phyloP scores from a whole-genome alignment of 352 stramenopile genomes.

The Phytophthora cactorum region DNA sequence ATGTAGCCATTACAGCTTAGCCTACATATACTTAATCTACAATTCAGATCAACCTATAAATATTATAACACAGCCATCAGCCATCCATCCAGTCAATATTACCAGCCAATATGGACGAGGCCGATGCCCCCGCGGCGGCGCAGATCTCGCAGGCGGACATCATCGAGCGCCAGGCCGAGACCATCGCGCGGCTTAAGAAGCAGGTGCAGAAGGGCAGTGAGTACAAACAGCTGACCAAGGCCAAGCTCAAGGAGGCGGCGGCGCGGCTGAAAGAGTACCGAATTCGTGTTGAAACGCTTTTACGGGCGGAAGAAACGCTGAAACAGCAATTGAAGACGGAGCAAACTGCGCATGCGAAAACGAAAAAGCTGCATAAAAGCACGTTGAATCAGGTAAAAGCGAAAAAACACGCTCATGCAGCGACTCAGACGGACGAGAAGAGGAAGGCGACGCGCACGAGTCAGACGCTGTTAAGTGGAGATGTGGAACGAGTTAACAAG shows the following conservation, averaged over 20 bases:
- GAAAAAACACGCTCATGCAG: conserved; percentile 12
- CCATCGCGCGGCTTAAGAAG: conserved; percentile 54
- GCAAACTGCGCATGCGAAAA: conserved; percentile 10
- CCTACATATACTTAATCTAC: background rate
- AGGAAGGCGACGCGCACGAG: conserved; percentile 10
- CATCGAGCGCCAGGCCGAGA: conserved; percentile 68
- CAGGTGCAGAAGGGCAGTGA: conserved; percentile 43
- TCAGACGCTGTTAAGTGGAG: conserved; percentile 36
- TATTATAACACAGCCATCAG: conserved; percentile 5
- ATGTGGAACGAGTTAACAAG: conserved; percentile 18
- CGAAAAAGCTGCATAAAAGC: conserved; percentile 22
- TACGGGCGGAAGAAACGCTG: conserved; percentile 35
- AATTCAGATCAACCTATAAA: conserved; percentile 17
- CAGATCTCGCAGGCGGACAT: conserved; percentile 75
- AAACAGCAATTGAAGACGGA: conserved; percentile 24
- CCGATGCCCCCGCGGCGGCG: conserved; percentile 28
- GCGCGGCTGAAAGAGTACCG: conserved; percentile 66
- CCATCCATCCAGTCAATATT: conserved; percentile 7
- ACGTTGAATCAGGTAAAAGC: conserved; percentile 10
- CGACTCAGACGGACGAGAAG: conserved; percentile 22
- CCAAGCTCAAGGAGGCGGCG: conserved; percentile 74
- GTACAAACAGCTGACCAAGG: conserved; percentile 68
- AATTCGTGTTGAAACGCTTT: conserved; percentile 57
- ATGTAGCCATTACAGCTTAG: too few relatives aligned
- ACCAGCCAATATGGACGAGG: conserved; percentile 22